These are phyloP conservation scores for Ehretia macrophylla DNA, from an alignment of 257 asterid species.

Conservation along the genomic window DNA sequence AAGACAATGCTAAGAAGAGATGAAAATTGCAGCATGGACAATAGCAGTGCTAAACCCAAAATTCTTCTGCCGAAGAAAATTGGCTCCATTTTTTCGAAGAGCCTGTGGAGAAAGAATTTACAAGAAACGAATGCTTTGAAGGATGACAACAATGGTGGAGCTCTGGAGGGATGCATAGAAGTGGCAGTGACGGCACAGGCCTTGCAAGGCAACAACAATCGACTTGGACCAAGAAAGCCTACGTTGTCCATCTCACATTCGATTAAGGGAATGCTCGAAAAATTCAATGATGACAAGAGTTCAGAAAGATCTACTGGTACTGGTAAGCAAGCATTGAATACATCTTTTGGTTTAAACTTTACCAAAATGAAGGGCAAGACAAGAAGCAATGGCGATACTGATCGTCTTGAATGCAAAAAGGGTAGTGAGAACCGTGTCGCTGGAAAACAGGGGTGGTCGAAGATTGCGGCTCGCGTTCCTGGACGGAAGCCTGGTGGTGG, in stretches of 20 bases:
- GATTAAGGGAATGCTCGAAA: not conserved
- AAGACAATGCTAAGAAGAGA: not conserved
- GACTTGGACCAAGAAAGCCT: not conserved
- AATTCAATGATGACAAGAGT: not conserved
- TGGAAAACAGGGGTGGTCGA: conserved; percentile 1
- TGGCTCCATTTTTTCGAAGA: not conserved
- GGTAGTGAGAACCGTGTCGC: not conserved
- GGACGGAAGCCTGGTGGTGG: not conserved
- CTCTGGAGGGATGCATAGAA: not conserved
- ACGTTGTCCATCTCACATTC: conserved; percentile 1
- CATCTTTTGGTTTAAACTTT: conserved; percentile 3
- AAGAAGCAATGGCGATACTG: conserved; percentile 1
- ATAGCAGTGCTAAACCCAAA: not conserved
- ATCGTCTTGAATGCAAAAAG: not conserved
- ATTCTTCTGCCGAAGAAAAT: not conserved
- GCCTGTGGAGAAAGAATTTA: not conserved
- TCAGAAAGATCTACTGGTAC: not conserved
- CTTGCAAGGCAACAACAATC: not conserved
- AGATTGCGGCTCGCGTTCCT: not conserved
- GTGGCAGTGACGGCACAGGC: not conserved
- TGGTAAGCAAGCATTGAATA: conserved; percentile 8
- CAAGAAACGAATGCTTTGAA: not conserved
- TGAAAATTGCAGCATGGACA: not conserved
- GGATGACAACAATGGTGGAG: not conserved
- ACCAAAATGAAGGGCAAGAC: conserved; percentile 24